Evolutionary conservation across 2,329 filamentous ascomycete genomes (phyloP).

Genomic region (Xylogone sp.): DNA sequence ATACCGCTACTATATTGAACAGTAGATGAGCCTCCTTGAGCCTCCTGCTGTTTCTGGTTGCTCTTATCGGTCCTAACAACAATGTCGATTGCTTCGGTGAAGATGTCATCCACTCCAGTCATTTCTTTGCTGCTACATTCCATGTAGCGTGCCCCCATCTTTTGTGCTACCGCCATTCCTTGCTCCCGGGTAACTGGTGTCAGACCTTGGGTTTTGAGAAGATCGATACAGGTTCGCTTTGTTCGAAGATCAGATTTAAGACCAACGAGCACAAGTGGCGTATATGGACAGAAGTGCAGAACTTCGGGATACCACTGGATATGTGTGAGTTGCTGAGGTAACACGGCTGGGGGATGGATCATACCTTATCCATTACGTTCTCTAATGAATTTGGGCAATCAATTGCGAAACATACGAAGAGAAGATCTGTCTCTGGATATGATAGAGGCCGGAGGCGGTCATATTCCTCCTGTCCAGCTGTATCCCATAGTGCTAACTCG

Average conservation of each 20-base stretch:
- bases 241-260: slow-evolving; percentile 94
- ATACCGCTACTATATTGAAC: slow-evolving; percentile 37
- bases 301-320: slow-evolving; percentile 96
- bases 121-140: slow-evolving; percentile 99
- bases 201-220: slow-evolving; percentile 95
- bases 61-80: slow-evolving; percentile 78
- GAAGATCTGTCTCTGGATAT: slow-evolving; percentile 94
- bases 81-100: slow-evolving; percentile 84
- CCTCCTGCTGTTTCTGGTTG: slow-evolving; percentile 33
- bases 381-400: slow-evolving; percentile 98
- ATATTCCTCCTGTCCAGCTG: slow-evolving; percentile 97
- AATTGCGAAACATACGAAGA: slow-evolving; percentile 99
- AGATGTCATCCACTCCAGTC: slow-evolving; percentile 93
- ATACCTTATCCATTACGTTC: slow-evolving; percentile 98
- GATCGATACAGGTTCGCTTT: slow-evolving; percentile 96
- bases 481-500: slow-evolving; percentile 97
- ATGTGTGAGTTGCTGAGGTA: slow-evolving; percentile 3
- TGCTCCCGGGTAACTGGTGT: slow-evolving; percentile 93
- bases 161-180: slow-evolving; percentile 79
- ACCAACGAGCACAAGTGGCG: slow-evolving; percentile 89
- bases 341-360: slow-evolving; percentile 15
- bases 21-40: slow-evolving; percentile 9
- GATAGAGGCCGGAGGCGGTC: slow-evolving; percentile 92
- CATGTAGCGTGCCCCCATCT: slow-evolving; percentile 95
- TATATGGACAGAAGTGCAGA: slow-evolving; percentile 97